Evolutionary conservation across 768 basidiomycete species (phyloP).

Genomic region (Lepiota venenata): DNA sequence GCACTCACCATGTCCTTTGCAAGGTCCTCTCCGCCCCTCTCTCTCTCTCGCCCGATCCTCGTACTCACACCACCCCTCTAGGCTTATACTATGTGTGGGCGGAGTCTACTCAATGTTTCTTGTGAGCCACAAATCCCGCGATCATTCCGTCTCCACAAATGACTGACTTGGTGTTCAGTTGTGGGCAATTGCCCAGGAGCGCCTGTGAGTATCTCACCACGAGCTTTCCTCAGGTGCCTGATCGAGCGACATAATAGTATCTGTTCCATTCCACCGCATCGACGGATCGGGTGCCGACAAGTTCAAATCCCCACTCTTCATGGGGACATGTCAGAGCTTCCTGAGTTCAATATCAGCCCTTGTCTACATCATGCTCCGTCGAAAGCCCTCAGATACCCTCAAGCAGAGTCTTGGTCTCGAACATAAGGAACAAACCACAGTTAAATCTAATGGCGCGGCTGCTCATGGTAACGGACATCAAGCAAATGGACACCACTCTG

Average conservation of each 20-base stretch:
- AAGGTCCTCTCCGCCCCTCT: constrained; percentile 15
- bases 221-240: constrained; percentile 6
- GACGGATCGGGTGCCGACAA: constrained; percentile 61
- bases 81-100: constrained; percentile 70
- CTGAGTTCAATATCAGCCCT: constrained; percentile 75
- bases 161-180: constrained; percentile 40
- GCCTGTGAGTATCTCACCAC: constrained; percentile 50
- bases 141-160: constrained; percentile 3
- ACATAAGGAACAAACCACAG: constrained; percentile 23
- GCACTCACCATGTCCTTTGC: constrained; percentile 25
- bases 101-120: constrained; percentile 96
- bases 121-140: constrained; percentile 37
- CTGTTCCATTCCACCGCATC: constrained; percentile 76
- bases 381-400: constrained; percentile 51
- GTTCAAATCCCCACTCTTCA: constrained; percentile 83
- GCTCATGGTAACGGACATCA: constrained; percentile 22
- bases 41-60: background rate
- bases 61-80: constrained; percentile 20
- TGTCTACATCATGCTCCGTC: constrained; percentile 66
- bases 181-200: constrained; percentile 94
- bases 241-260: constrained; percentile 43
- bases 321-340: constrained; percentile 82
- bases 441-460: constrained; percentile 24
- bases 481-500: constrained; percentile 29
- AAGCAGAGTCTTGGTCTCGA: constrained; percentile 61